These are phyloP conservation scores for Flaveria robusta DNA, from an alignment of 129 eudicot species.

Conservation along the genomic window DNA sequence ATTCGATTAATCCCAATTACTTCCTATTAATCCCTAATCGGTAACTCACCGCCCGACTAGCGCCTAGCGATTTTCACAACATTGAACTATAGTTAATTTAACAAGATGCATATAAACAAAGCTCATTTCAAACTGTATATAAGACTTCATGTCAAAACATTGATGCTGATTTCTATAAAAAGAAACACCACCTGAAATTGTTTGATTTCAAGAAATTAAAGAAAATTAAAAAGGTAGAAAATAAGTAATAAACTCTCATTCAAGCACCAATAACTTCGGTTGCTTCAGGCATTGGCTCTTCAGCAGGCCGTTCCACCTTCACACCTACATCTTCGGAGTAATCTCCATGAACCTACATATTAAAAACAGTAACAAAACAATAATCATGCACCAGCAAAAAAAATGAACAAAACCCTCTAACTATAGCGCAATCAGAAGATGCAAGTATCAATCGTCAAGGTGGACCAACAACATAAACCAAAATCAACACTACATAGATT, in stretches of 20 bases:
- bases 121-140: not conserved
- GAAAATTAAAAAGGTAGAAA: not conserved
- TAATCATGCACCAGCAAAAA: not conserved
- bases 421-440: not conserved
- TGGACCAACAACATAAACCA: not conserved
- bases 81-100: not conserved
- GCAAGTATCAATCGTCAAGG: not conserved
- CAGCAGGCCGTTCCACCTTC: conserved; percentile 60
- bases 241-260: conserved; percentile 13
- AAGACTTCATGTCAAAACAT: conserved; percentile 21
- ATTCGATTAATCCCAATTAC: too few relatives aligned
- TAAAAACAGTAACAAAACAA: not conserved
- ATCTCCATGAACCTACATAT: conserved; percentile 67
- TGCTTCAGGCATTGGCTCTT: conserved; percentile 53
- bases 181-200: conserved; percentile 15
- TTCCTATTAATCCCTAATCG: too few relatives aligned
- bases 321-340: conserved; percentile 64
- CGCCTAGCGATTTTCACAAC: too few relatives aligned
- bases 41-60: too few relatives aligned
- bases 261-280: conserved; percentile 73
- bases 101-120: not conserved
- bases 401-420: too few relatives aligned
- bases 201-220: conserved; percentile 1
- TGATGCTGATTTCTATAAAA: conserved; percentile 13
- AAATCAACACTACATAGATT: not conserved